Base-by-base conservation (phyloP, 2,329 filamentous ascomycete genomes). In the Knoxdaviesia proteae region DNA sequence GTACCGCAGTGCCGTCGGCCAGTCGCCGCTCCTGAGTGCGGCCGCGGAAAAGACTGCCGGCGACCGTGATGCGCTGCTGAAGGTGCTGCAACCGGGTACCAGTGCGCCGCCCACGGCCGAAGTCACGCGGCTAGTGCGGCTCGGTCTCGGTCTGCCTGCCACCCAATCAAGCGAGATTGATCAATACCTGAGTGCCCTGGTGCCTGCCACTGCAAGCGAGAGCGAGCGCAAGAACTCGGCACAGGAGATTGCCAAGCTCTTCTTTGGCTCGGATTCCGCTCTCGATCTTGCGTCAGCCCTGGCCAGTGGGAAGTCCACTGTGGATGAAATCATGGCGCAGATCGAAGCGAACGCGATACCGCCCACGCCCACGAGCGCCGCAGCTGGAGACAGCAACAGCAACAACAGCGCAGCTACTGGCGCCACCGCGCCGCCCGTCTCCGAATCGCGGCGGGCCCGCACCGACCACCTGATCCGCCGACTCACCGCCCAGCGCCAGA, bases 1-100 rank as follows among this genome's bases (percentile, higher is more conserved):
- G 68, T 69, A 71, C 45, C 61, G 64, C 43, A 64, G 59, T 53
- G 58, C 61, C 3, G 47, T 63, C 39, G 53, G 58, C n/a, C 55
- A 50, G 44, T 56, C 61, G 40, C 59, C 60, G 6, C 57, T 57
- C 42, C 60, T 62, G 45, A 52, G 62, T 20, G 53, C 55, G 31
- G 51, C 54, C 6, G 55, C 56, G 10, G 52, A 56, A 36, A 49
- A 49, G 10, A 42, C 32, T 8, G 49, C 50, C 31, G 49, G 51
- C 7, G 52, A 55, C 10, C 49, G 50, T 31, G 56, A 58, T 5
- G 56, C 59, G 42, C 46, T 62, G 20, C 20, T 20, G 20, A 20
- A 20, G 20, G 20, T 20, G 20, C 20, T 20, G 20, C 20, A 20
- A 3, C 20, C 20, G 20, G 20, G 20, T 20, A 2, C 20, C 20